Evolutionary conservation across 1,139 yeast genomes (phyloP), one percentile per base, ranked within the genome.

Genomic region (Pichia sp.): DNA sequence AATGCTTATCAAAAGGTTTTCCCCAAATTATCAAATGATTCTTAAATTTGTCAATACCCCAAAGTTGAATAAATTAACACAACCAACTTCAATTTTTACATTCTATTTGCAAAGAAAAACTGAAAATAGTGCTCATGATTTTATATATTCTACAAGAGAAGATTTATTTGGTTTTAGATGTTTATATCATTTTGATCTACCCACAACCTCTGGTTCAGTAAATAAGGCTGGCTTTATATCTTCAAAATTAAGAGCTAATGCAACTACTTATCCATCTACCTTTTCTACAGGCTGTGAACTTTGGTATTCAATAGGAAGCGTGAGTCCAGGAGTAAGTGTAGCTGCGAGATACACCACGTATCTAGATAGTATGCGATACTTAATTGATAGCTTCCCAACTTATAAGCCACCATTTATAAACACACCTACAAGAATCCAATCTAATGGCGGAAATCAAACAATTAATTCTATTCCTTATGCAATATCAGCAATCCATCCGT

Each of bases 121-220:
- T 1, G 80, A 82, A 1, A 73, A 72, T 45, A 76, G 76, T 54
- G 78, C 86, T 58, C 77, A 85, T 46, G 98, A 94, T 60, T 71
- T 81, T 51, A 75, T 90, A 7, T 87, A 80, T 62, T 85, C 95
- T n/a, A 82, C 96, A 7, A 87, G 86, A 55, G 97, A 92, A 57
- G 79, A 90, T 0, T 69, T 94, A n/a, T 56, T 87, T 27, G 98
- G 98, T 0, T 75, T 87, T 51, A 67, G 97, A 47, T 80, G 84
- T 41, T 68, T 90, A 41, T 87, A 87, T 62, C 87, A 85, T 55
- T 69, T 87, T 47, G 78, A 82, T 29, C 23, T 46, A 10, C 26
- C 28, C 1, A 30, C 33, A 16, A 35, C 48, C 1, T 12, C 27
- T 37, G 30, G 45, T 25, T 46, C 46, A 38, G 31, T 41, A 9